Conservation (phyloP, 2,329 filamentous ascomycete species). For the Elsinoe ampelina region DNA sequence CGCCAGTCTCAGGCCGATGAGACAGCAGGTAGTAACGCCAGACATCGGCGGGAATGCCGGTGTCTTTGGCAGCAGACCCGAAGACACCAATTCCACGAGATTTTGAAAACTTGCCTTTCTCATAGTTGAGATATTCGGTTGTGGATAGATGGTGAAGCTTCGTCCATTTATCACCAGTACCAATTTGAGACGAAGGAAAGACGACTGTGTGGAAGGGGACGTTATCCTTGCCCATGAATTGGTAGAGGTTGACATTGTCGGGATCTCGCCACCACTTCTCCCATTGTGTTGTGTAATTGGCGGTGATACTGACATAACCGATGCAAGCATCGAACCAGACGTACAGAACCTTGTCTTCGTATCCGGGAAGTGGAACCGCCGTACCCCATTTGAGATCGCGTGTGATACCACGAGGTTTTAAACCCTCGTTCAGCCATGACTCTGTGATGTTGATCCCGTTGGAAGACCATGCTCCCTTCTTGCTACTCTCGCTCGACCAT, state of each 20-base stretch:
- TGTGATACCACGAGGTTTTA: slow-evolving; percentile 82
- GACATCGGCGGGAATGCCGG: slow-evolving; percentile 74
- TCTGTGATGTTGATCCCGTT: slow-evolving; percentile 70
- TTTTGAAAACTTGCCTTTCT: slow-evolving; percentile 87
- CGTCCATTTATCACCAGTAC: slow-evolving; percentile 78
- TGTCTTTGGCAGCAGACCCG: slow-evolving; percentile 79
- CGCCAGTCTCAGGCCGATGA: slow-evolving; percentile 72
- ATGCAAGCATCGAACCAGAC: slow-evolving; percentile 92
- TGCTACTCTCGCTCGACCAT: slow-evolving; percentile 67
- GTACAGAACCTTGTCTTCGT: slow-evolving; percentile 75
- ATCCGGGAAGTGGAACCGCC: slow-evolving; percentile 50
- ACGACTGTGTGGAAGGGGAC: slow-evolving; percentile 83
- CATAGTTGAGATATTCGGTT: slow-evolving; percentile 83
- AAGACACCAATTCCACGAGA: slow-evolving; percentile 85
- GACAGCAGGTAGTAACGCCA: slow-evolving; percentile 89
- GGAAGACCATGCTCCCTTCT: slow-evolving; percentile 65
- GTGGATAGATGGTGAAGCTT: slow-evolving; percentile 81
- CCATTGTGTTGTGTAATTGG: slow-evolving; percentile 81
- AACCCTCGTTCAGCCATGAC: slow-evolving; percentile 72
- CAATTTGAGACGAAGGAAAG: slow-evolving; percentile 80
- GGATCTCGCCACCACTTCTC: slow-evolving; percentile 92
- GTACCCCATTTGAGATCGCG: slow-evolving; percentile 87
- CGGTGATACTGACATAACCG: slow-evolving; percentile 91
- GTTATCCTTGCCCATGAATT: slow-evolving; percentile 94
- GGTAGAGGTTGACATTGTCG: slow-evolving; percentile 77